Percentiles rank a stretch among this genome's conserved stretches.
Evolutionary conservation across 495 filamentous ascomycete genomes (phyloP).

Genomic region (Daldinia concentrica): DNA sequence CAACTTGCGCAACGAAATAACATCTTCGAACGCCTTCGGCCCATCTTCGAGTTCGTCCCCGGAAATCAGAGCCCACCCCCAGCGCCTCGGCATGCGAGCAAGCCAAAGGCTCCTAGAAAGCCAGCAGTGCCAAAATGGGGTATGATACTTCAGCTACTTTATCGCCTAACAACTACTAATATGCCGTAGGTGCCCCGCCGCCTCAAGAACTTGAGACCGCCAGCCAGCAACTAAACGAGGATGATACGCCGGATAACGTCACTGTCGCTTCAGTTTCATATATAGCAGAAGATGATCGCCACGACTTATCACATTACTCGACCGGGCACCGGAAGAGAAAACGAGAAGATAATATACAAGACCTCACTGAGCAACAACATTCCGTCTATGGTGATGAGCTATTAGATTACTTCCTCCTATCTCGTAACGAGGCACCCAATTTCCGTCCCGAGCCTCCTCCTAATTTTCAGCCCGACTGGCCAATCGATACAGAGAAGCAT

Average conservation of each 20-base stretch:
- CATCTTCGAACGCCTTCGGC: conserved; percentile 78
- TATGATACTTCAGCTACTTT: conserved; percentile 45
- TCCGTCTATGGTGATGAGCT: conserved; percentile 90
- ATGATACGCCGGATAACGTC: conserved; percentile 82
- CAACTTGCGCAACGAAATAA: conserved; percentile 85
- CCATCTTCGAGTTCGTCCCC: conserved; percentile 89
- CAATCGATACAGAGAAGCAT: conserved; percentile 88
- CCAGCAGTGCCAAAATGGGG: conserved; percentile 65
- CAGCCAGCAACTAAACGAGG: conserved; percentile 72
- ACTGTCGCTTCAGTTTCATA: conserved; percentile 83
- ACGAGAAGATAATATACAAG: conserved; percentile 72
- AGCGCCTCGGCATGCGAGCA: conserved; percentile 89
- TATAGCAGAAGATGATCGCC: conserved; percentile 80
- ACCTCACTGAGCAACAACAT: conserved; percentile 79
- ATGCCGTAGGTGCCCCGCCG: conserved; percentile 33
- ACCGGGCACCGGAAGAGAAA: conserved; percentile 81
- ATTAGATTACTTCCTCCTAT: conserved; percentile 92
- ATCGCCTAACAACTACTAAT: conserved; percentile 37
- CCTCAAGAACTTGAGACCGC: conserved; percentile 55
- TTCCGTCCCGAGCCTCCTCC: conserved; percentile 79
- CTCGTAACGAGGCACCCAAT: conserved; percentile 71
- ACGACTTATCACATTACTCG: conserved; percentile 71
- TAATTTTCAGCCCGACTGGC: conserved; percentile 84
- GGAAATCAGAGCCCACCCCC: conserved; percentile 89
- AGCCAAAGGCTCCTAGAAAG: conserved; percentile 73